These are phyloP conservation scores for Exophiala alcalophila DNA, from an alignment of 2,329 filamentous ascomycete genomes.

Conservation along the genomic window DNA sequence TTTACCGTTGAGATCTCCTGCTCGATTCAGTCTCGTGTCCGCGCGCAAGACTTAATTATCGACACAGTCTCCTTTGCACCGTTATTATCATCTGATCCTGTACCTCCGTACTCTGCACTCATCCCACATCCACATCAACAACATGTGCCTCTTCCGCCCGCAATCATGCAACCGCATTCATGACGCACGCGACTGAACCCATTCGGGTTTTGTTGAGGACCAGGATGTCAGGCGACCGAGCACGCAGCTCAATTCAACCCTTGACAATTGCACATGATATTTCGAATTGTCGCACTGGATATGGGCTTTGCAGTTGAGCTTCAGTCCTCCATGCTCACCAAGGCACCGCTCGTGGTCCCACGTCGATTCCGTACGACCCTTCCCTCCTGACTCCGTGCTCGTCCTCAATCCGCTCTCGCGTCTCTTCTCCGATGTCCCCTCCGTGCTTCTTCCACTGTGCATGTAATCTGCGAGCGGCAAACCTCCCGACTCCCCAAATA, in stretches of 20 bases:
- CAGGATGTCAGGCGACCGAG: background rate
- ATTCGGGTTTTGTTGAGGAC: background rate
- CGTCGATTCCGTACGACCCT: constrained; percentile 22
- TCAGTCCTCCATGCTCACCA: constrained; percentile 15
- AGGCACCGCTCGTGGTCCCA: constrained; percentile 25
- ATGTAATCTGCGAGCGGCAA: constrained; percentile 24
- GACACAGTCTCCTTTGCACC: background rate
- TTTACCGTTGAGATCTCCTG: constrained; percentile 1
- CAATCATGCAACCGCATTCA: too few species aligned
- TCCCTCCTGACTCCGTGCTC: constrained; percentile 16
- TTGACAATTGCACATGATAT: background rate
- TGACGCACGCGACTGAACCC: too few species aligned
- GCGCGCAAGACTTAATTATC: background rate
- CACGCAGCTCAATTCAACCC: background rate
- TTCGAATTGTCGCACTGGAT: background rate
- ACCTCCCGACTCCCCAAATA: constrained; percentile 28
- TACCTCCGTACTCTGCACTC: constrained; percentile 1
- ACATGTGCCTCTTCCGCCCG: too few species aligned
- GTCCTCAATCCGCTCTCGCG: constrained; percentile 22
- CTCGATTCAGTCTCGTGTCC: background rate
- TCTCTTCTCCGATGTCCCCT: constrained; percentile 22
- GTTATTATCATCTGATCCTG: constrained; percentile 6
- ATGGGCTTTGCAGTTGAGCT: background rate
- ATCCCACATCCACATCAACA: constrained; percentile 2
- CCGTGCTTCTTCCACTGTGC: constrained; percentile 24